phyloP scores from a whole-genome alignment of 2,329 filamentous ascomycete species.

The Rasamsonia emersonii region DNA sequence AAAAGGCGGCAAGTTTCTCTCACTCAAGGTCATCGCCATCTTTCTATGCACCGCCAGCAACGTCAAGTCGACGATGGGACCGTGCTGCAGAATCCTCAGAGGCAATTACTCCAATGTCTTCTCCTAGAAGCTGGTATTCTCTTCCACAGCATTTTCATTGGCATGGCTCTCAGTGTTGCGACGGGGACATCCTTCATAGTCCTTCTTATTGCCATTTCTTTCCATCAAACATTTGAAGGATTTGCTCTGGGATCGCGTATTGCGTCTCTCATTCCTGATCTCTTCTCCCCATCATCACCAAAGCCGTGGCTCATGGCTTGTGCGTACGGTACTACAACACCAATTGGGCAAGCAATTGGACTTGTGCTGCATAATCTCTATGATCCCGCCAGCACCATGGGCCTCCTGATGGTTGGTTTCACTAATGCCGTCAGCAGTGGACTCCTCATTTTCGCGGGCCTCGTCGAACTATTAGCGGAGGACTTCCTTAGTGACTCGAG shows the following conservation, averaged over 20 bases:
- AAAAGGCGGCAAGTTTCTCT: conserved; percentile 3
- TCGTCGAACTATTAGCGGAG: conserved; percentile 77
- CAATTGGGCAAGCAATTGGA: conserved; percentile 75
- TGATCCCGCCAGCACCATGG: conserved; percentile 66
- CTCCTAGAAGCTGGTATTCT: conserved; percentile 75
- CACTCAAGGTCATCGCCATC: conserved; percentile 2
- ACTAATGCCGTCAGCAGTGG: conserved; percentile 83
- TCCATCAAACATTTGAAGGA: conserved; percentile 84
- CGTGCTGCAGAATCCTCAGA: conserved; percentile 49
- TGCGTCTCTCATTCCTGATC: conserved; percentile 57
- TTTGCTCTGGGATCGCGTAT: conserved; percentile 79
- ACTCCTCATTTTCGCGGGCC: conserved; percentile 68
- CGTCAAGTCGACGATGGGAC: conserved; percentile 19
- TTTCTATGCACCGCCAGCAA: conserved; percentile 6
- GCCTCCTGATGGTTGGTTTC: conserved; percentile 72
- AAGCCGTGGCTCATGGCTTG: conserved; percentile 66
- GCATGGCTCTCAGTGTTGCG: conserved; percentile 75
- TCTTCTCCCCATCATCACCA: conserved; percentile 60
- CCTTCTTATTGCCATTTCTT: conserved; percentile 70
- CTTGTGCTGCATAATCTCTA: conserved; percentile 70
- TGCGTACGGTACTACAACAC: conserved; percentile 62
- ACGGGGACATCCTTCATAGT: conserved; percentile 72
- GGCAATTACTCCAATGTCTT: conserved; percentile 66
- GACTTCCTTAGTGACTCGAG: conserved; percentile 66
- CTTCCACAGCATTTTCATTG: conserved; percentile 79